A percentile compares a stretch with the other conserved stretches of the same genome.
phyloP scores from a whole-genome alignment of 2,329 filamentous ascomycete genomes.

The Trichoderma polysporum region DNA sequence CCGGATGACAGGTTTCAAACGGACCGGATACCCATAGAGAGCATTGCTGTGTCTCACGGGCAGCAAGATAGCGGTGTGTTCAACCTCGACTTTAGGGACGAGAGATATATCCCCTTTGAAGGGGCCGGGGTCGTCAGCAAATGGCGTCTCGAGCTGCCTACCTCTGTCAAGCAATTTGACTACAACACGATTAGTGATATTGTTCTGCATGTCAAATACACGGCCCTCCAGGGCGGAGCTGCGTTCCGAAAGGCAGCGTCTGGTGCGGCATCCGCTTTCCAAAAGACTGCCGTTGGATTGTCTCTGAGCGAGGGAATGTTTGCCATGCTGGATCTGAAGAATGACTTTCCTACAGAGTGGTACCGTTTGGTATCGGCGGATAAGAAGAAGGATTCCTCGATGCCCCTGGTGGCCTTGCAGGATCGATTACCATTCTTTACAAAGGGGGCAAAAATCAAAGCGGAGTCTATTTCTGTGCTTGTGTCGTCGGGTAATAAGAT shows the following conservation, averaged over 20 bases:
- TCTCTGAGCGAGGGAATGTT: no score
- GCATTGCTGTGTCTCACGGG: slow-evolving; percentile 8
- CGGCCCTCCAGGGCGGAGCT: slow-evolving; percentile 32
- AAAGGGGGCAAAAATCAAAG: no score
- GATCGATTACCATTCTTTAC: no score
- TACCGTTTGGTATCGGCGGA: no score
- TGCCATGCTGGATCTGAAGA: no score
- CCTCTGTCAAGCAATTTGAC: slow-evolving; percentile 31
- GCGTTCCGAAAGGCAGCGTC: not conserved
- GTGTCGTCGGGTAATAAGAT: no score
- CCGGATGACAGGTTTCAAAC: not conserved
- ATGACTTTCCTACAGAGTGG: no score
- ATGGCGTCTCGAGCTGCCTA: slow-evolving; percentile 36
- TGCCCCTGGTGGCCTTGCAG: no score
- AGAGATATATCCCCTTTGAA: slow-evolving; percentile 40
- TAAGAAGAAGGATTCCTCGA: no score
- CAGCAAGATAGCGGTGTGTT: slow-evolving; percentile 36
- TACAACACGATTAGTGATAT: slow-evolving; percentile 36
- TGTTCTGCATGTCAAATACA: slow-evolving; percentile 38
- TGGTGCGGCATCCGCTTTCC: no score
- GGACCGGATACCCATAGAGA: not conserved
- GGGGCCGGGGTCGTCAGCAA: slow-evolving; percentile 34
- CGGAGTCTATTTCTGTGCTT: no score
- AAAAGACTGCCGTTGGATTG: no score
- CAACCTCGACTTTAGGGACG: slow-evolving; percentile 32